A percentile compares a stretch with the other conserved stretches of the same genome.
These are phyloP conservation scores for Skeletonema costatum DNA, from an alignment of 108 stramenopile genomes.

Conservation along the genomic window DNA sequence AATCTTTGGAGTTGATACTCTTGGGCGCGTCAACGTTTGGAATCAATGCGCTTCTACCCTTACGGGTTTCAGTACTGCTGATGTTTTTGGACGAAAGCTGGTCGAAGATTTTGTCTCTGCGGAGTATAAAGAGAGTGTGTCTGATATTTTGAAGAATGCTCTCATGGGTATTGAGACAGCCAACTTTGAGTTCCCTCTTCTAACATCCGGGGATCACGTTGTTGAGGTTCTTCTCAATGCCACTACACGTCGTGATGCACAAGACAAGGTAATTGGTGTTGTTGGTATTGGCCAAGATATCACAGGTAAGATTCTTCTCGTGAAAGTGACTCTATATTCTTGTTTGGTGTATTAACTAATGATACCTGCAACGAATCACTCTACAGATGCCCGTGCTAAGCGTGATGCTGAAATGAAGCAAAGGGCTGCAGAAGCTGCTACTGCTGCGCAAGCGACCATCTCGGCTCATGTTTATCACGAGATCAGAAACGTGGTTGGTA, in stretches of 20 bases:
- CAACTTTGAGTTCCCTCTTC: slow-evolving; percentile 43
- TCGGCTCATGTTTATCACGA: slow-evolving; percentile 53
- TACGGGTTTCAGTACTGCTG: slow-evolving; percentile 35
- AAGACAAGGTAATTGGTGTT: slow-evolving; percentile 54
- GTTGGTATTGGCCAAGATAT: slow-evolving; percentile 48
- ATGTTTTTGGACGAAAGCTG: slow-evolving; percentile 38
- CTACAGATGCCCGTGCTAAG: slow-evolving; percentile 45
- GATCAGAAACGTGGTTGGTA: slow-evolving; percentile 49
- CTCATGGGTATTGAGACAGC: slow-evolving; percentile 45
- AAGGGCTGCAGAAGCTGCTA: slow-evolving; percentile 46
- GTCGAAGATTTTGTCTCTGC: slow-evolving; percentile 46
- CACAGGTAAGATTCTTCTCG: slow-evolving; percentile 4
- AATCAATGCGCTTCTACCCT: slow-evolving; percentile 35
- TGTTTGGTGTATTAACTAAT: background rate
- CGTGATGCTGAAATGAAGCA: slow-evolving; percentile 45
- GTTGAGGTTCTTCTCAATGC: slow-evolving; percentile 72
- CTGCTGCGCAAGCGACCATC: slow-evolving; percentile 48
- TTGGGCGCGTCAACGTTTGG: slow-evolving; percentile 80
- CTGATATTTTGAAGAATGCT: slow-evolving; percentile 38
- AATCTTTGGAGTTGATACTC: slow-evolving; percentile 78
- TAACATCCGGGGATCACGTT: slow-evolving; percentile 38
- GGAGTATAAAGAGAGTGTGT: slow-evolving; percentile 35
- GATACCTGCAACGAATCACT: background rate
- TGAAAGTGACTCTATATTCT: slow-evolving; percentile 17
- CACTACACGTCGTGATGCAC: slow-evolving; percentile 68